A percentile compares a stretch with the other conserved stretches of the same genome.
Conservation (phyloP, 768 basidiomycete genomes). For the Suillus variegatus region DNA sequence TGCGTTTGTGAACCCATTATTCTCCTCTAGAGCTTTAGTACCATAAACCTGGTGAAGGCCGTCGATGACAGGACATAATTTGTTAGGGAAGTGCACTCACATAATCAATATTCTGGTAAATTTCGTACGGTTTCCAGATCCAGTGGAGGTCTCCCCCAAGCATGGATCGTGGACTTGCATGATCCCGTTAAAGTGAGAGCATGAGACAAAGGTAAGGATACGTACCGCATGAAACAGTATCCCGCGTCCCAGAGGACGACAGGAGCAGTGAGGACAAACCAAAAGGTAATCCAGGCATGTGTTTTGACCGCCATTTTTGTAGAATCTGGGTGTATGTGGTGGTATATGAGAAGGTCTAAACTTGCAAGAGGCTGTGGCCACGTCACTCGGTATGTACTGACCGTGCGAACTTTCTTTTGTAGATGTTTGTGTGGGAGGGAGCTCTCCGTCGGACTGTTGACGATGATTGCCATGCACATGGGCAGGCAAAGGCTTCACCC, state of each 20-base stretch:
- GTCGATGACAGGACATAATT: conserved; percentile 1
- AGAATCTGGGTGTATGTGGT: conserved; percentile 12
- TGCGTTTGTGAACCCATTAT: conserved; percentile 83
- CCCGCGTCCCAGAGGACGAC: conserved; percentile 77
- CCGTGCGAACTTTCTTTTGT: conserved; percentile 9
- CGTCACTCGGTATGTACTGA: conserved; percentile 5
- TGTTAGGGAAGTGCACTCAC: conserved; percentile 38
- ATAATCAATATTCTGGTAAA: conserved; percentile 69
- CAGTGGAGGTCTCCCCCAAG: conserved; percentile 86
- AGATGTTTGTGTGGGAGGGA: neutral
- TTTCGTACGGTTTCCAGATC: conserved; percentile 84
- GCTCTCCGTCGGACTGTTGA: neutral
- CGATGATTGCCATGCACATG: neutral
- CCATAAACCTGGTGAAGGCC: conserved; percentile 64
- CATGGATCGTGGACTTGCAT: conserved; percentile 80
- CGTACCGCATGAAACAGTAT: conserved; percentile 82
- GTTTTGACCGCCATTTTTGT: conserved; percentile 50
- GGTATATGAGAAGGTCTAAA: conserved; percentile 5
- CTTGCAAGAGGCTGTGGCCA: neutral
- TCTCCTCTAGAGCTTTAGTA: conserved; percentile 55
- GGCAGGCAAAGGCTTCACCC: conserved; percentile 2
- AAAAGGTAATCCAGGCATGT: conserved; percentile 59
- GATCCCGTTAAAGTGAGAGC: neutral
- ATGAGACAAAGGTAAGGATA: conserved; percentile 18
- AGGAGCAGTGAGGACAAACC: conserved; percentile 56